A percentile compares a stretch with the other conserved stretches of the same genome.
phyloP scores from a whole-genome alignment of 768 basidiomycete species.

The Lentinula detonsa region DNA sequence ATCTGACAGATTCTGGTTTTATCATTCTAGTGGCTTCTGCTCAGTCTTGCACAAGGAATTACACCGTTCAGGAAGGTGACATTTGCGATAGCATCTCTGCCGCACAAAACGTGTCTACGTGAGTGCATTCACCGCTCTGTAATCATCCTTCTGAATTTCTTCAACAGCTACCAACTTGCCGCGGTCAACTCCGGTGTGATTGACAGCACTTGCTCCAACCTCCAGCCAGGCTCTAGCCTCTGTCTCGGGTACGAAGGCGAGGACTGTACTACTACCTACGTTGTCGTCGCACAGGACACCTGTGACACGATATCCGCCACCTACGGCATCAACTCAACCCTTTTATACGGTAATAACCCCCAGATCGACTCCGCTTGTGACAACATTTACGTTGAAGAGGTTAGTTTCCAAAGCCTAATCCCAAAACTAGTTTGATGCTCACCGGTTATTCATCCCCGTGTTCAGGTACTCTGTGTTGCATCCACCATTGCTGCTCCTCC shows the following conservation, averaged over 20 bases:
- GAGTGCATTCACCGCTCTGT: constrained; percentile 15
- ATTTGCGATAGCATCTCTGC: constrained; percentile 67
- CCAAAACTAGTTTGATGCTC: not conserved
- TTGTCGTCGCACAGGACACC: constrained; percentile 48
- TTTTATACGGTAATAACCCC: constrained; percentile 68
- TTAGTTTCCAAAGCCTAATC: constrained; percentile 21
- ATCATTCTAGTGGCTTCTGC: constrained; percentile 24
- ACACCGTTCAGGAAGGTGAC: constrained; percentile 52
- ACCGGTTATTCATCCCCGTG: not conserved
- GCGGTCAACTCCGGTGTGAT: constrained; percentile 48
- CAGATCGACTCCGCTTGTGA: constrained; percentile 49
- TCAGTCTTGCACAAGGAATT: constrained; percentile 48
- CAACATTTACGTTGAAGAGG: constrained; percentile 77
- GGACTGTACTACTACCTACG: constrained; percentile 61
- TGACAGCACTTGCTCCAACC: constrained; percentile 52
- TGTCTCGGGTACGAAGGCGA: constrained; percentile 56
- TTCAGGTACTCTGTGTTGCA: constrained; percentile 51
- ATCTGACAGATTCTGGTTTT: not conserved
- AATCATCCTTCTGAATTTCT: not conserved
- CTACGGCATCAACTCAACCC: constrained; percentile 41
- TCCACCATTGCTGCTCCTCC: constrained; percentile 36
- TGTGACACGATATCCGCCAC: constrained; percentile 44
- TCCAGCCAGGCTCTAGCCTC: constrained; percentile 39
- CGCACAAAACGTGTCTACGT: constrained; percentile 58
- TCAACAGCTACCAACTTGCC: constrained; percentile 65